phyloP scores from a whole-genome alignment of 768 basidiomycete species.

The Hygrocybe punicea region DNA sequence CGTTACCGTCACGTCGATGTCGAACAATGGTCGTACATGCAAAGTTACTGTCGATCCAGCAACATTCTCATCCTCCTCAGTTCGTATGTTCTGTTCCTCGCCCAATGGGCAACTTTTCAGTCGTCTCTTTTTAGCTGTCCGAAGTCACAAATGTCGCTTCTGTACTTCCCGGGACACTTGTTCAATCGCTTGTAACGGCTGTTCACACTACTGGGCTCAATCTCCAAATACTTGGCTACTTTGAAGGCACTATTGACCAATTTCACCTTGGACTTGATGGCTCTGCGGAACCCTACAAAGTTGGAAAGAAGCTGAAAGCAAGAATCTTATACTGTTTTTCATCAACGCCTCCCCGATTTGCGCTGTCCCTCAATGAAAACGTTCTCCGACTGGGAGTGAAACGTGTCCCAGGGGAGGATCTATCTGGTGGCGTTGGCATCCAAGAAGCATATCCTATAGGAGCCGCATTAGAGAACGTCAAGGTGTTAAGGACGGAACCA shows the following conservation, averaged over 20 bases:
- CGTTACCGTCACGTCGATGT: slow-evolving; percentile 61
- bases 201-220: slow-evolving; percentile 72
- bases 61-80: slow-evolving; percentile 51
- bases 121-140: slow-evolving; percentile 48
- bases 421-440: slow-evolving; percentile 29
- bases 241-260: slow-evolving; percentile 83
- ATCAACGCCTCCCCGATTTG: slow-evolving; percentile 75
- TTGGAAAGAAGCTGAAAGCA: slow-evolving; percentile 77
- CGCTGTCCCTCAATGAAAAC: slow-evolving; percentile 73
- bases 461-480: slow-evolving; percentile 63
- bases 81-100: slow-evolving; percentile 33
- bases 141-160: slow-evolving; percentile 77
- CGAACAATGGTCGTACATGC: slow-evolving; percentile 77
- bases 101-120: slow-evolving; percentile 6
- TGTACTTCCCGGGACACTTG: slow-evolving; percentile 80
- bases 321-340: slow-evolving; percentile 80
- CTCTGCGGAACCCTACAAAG: slow-evolving; percentile 42
- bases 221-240: slow-evolving; percentile 87
- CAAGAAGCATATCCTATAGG: slow-evolving; percentile 71
- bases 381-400: slow-evolving; percentile 54
- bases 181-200: slow-evolving; percentile 77
- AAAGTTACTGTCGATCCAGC: slow-evolving; percentile 57
- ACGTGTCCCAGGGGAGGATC: slow-evolving; percentile 23
- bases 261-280: slow-evolving; percentile 61
- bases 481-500: slow-evolving; percentile 67